A percentile compares a stretch with the other conserved stretches of the same genome.
Evolutionary conservation across 371 early-diverging fungal genomes (phyloP).

Genomic region (Zopfochytrium polystomum): DNA sequence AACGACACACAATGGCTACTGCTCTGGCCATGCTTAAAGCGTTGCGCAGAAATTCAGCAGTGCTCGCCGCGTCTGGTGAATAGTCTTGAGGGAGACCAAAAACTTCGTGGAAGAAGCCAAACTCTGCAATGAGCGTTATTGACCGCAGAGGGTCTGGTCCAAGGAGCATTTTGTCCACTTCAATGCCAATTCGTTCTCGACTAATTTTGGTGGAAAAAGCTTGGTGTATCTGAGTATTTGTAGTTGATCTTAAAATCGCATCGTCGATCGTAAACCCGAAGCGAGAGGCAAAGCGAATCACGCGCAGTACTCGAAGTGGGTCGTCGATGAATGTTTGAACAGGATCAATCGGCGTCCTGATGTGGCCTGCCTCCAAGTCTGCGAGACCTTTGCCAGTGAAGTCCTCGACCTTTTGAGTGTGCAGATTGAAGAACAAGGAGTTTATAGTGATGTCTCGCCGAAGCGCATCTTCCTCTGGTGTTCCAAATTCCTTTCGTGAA

Average conservation of each 20-base stretch:
- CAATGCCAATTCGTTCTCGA: conserved; percentile 91
- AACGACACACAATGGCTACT: neutral
- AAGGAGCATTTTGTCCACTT: conserved; percentile 94
- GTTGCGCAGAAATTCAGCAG: no score
- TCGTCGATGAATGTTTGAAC: conserved; percentile 95
- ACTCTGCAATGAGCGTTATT: no score
- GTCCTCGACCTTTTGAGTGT: conserved; percentile 87
- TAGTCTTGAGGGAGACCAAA: no score
- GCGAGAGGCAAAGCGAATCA: conserved; percentile 92
- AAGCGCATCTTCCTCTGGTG: conserved; percentile 93
- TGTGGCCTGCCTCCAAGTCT: conserved; percentile 67
- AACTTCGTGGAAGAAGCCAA: no score
- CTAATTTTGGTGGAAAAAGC: conserved; percentile 86
- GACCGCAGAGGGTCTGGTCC: no score
- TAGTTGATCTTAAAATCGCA: conserved; percentile 58
- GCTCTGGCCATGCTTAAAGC: neutral
- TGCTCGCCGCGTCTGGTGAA: no score
- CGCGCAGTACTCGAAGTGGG: conserved; percentile 95
- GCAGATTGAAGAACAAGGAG: conserved; percentile 96
- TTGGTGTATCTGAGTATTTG: no score
- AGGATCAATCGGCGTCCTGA: conserved; percentile 93
- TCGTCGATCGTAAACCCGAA: conserved; percentile 78
- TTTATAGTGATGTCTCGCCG: conserved; percentile 99
- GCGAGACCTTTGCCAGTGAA: conserved; percentile 76
- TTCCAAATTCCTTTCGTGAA: conserved; percentile 86